A percentile compares a stretch with the other conserved stretches of the same genome.
Conservation (phyloP, 345 rosid species). For the Raphanus sativus region DNA sequence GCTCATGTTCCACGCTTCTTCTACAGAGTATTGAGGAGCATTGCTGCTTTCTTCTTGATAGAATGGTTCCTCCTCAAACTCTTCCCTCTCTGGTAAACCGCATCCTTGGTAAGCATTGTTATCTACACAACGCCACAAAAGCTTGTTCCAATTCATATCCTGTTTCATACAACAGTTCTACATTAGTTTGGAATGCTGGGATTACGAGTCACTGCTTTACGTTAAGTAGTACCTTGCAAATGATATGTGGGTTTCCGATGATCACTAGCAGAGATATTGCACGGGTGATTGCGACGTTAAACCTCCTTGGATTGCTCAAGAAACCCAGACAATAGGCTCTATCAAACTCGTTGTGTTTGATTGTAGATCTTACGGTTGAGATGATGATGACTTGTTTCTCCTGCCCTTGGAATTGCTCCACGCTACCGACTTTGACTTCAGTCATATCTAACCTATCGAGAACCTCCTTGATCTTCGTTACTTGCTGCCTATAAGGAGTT, state of each 20-base stretch:
- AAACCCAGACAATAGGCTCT: conserved; percentile 68
- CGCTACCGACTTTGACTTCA: conserved; percentile 84
- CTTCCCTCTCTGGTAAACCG: conserved; percentile 61
- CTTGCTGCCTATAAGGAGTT: conserved; percentile 93
- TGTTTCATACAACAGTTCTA: conserved; percentile 30
- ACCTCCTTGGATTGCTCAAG: conserved; percentile 83
- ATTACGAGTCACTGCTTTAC: background rate
- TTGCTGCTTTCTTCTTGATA: conserved; percentile 32
- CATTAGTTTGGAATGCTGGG: background rate
- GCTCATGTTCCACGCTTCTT: conserved; percentile 41
- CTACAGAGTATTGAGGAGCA: conserved; percentile 27
- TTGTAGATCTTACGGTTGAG: conserved; percentile 85
- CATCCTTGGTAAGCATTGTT: conserved; percentile 78
- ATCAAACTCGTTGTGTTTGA: conserved; percentile 77
- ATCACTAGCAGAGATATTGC: conserved; percentile 73
- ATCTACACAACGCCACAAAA: conserved; percentile 74
- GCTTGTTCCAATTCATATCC: conserved; percentile 73
- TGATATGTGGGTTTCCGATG: conserved; percentile 83
- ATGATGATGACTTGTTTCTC: conserved; percentile 75
- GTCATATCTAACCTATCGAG: conserved; percentile 63
- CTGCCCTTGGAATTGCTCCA: conserved; percentile 98
- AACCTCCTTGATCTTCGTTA: conserved; percentile 64
- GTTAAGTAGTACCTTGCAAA: conserved; percentile 56
- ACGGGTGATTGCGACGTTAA: conserved; percentile 86
- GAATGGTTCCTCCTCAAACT: conserved; percentile 34